Percentiles rank a stretch among this genome's conserved stretches.
These are phyloP conservation scores for Monosporascus sp. DNA, from an alignment of 2,329 filamentous ascomycete species.

Conservation along the genomic window DNA sequence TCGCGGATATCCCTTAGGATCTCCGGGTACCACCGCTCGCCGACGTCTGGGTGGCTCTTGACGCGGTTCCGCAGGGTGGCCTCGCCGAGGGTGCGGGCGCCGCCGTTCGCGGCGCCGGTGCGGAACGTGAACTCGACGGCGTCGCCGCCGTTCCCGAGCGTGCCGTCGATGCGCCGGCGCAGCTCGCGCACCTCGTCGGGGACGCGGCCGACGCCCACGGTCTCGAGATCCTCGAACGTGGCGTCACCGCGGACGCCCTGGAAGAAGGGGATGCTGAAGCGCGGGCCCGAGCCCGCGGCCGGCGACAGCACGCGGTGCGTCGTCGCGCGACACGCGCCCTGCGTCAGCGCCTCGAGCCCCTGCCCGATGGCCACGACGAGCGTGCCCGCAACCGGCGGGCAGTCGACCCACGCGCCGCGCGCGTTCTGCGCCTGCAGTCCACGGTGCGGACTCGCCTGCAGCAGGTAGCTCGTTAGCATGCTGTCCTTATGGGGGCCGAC, in stretches of 20 bases:
- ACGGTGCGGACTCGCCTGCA: constrained; percentile 71
- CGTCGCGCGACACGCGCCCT: constrained; percentile 74
- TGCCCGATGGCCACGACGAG: constrained; percentile 85
- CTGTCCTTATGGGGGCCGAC: constrained; percentile 81
- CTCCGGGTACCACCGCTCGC: constrained; percentile 72
- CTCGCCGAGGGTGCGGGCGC: constrained; percentile 67
- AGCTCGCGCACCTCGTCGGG: constrained; percentile 59
- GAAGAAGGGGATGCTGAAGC: constrained; percentile 83
- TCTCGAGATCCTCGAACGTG: constrained; percentile 70
- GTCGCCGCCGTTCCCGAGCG: constrained; percentile 54
- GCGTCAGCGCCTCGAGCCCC: constrained; percentile 78
- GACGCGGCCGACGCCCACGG: constrained; percentile 48
- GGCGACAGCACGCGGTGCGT: constrained; percentile 81
- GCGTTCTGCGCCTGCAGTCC: constrained; percentile 82
- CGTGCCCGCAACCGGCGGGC: constrained; percentile 67
- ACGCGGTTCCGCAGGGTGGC: constrained; percentile 79
- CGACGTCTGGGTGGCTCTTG: constrained; percentile 84
- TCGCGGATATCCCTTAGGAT: constrained; percentile 52
- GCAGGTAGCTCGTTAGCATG: constrained; percentile 75
- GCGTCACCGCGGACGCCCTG: constrained; percentile 78
- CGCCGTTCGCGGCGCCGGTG: constrained; percentile 60
- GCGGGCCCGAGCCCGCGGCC: constrained; percentile 59
- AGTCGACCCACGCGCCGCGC: constrained; percentile 74
- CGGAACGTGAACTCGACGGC: constrained; percentile 86
- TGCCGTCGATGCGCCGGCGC: constrained; percentile 52